Evolutionary conservation across 1,284 basidiomycete species (phyloP).

Genomic region (Blastosporella zonata): DNA sequence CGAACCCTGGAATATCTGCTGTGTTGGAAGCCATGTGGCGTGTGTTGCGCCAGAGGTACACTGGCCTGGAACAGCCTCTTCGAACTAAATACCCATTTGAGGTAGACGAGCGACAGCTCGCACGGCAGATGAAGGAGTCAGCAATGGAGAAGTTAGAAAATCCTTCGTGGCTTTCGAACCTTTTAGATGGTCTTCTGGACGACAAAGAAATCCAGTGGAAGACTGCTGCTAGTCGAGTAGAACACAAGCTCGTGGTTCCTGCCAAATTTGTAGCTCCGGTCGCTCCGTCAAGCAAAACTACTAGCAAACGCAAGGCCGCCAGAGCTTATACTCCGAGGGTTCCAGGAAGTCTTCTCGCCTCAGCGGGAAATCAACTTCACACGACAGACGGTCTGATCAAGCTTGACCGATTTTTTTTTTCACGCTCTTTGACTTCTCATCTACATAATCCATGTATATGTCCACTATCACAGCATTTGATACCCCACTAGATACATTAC

Average conservation of each 20-base stretch:
- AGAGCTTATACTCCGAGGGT: not conserved
- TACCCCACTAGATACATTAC: no score
- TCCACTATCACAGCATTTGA: no score
- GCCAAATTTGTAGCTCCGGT: no score
- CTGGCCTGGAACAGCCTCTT: not conserved
- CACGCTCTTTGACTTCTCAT: no score
- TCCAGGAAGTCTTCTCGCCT: not conserved
- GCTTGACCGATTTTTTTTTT: not conserved
- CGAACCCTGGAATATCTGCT: slow-evolving; percentile 1
- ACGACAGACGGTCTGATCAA: not conserved
- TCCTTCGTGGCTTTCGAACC: not conserved
- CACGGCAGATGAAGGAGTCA: not conserved
- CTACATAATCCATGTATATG: no score
- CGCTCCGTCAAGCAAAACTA: not conserved
- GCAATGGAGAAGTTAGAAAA: not conserved
- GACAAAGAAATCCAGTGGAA: not conserved
- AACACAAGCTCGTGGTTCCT: not conserved
- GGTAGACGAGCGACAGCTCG: not conserved
- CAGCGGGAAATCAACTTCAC: not conserved
- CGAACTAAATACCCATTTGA: not conserved
- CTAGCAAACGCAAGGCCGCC: not conserved
- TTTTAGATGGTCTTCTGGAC: not conserved
- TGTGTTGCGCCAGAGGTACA: slow-evolving; percentile 1
- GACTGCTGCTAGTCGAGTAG: not conserved
- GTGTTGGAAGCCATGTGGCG: not conserved